Conservation (phyloP, 139 green algal genomes). For the Micromonas commoda region DNA sequence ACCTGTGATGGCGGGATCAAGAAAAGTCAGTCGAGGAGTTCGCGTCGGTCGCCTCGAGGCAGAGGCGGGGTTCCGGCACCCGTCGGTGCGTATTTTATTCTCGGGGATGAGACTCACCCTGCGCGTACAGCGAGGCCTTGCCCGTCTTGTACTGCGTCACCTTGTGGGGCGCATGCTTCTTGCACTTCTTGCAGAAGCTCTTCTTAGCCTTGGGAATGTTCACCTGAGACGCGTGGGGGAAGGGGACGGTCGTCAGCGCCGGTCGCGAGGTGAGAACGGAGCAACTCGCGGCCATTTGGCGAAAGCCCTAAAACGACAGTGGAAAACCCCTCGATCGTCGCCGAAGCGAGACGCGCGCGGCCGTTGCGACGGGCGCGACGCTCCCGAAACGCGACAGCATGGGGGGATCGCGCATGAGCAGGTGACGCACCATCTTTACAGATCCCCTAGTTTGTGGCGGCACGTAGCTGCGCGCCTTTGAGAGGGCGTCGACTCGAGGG, state of each 20-base stretch:
- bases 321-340: no score
- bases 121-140: constrained; percentile 95
- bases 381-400: no score
- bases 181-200: constrained; percentile 95
- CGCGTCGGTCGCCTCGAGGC: not conserved
- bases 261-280: no score
- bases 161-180: constrained; percentile 96
- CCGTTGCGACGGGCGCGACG: no score
- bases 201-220: constrained; percentile 92
- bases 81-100: not conserved
- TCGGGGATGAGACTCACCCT: constrained; percentile 56
- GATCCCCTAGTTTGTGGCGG: no score
- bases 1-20: constrained; percentile 51
- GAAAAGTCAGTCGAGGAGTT: constrained; percentile 22
- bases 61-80: not conserved
- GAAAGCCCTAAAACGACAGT: no score
- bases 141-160: constrained; percentile 99
- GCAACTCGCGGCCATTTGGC: no score
- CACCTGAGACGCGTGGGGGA: not conserved
- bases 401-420: no score
- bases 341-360: no score
- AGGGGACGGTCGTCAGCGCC: not conserved
- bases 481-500: no score
- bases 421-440: no score
- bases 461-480: no score